A percentile compares a stretch with the other conserved stretches of the same genome.
phyloP scores from a whole-genome alignment of 2,329 filamentous ascomycete genomes.

The Pestalotiopsis sp. region DNA sequence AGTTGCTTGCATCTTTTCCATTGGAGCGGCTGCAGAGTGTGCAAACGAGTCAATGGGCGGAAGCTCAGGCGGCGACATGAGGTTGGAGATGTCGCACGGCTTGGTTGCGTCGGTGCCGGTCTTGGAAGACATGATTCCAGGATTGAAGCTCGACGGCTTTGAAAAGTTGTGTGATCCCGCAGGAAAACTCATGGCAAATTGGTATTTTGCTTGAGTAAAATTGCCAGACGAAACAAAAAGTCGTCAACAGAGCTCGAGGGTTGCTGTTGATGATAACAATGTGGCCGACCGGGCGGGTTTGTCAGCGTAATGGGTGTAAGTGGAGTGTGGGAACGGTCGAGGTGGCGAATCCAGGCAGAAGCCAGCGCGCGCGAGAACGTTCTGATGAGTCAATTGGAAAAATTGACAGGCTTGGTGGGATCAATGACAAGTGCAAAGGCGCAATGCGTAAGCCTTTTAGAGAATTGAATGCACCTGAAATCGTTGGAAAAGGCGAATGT shows the following conservation, averaged over 20 bases:
- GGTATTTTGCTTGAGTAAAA: not conserved
- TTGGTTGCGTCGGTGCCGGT: constrained; percentile 38
- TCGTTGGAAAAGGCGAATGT: not conserved
- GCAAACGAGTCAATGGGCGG: constrained; percentile 56
- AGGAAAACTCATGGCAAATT: not conserved
- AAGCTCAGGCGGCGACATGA: constrained; percentile 67
- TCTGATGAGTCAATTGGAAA: constrained; percentile 25
- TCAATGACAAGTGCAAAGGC: constrained; percentile 18
- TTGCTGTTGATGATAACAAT: constrained; percentile 15
- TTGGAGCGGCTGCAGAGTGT: constrained; percentile 27
- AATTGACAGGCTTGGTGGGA: constrained; percentile 13
- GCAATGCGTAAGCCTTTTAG: constrained; percentile 7
- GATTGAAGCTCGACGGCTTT: constrained; percentile 18
- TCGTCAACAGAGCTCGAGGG: too few relatives aligned
- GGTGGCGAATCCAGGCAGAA: constrained; percentile 32
- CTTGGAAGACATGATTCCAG: constrained; percentile 21
- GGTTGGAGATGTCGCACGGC: constrained; percentile 51
- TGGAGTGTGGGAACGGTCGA: constrained; percentile 13
- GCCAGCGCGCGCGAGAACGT: constrained; percentile 22
- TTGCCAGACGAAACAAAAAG: constrained; percentile 15
- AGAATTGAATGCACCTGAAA: constrained; percentile 10
- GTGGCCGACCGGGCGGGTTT: constrained; percentile 19
- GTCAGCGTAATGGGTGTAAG: constrained; percentile 25
- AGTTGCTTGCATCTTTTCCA: constrained; percentile 26
- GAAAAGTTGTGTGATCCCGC: not conserved